phyloP scores from a whole-genome alignment of 805 yeast genomes.

The Myxozyma kluyveri region DNA sequence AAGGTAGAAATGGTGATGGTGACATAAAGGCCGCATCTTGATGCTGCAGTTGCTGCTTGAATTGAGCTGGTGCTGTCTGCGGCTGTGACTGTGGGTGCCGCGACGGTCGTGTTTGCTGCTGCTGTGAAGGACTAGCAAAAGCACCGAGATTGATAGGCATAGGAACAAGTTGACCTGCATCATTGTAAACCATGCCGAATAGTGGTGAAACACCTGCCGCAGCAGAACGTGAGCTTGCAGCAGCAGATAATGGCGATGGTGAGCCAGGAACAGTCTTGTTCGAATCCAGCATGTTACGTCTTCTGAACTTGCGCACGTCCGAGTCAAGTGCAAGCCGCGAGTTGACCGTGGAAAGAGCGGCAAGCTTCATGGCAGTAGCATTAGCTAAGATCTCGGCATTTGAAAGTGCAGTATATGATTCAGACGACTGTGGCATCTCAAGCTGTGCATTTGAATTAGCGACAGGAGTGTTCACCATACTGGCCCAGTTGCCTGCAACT shows the following conservation, averaged over 20 bases:
- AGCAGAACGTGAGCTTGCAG: slow-evolving; percentile 2
- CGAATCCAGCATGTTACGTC: slow-evolving; percentile 13
- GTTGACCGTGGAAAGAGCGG: slow-evolving; percentile 65
- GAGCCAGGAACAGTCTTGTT: slow-evolving; percentile 1
- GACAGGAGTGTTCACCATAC: slow-evolving; percentile 35
- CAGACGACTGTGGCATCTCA: background rate
- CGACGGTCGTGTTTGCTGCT: background rate
- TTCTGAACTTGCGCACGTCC: slow-evolving; percentile 36
- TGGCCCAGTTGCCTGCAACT: slow-evolving; percentile 34
- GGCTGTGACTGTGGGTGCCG: background rate
- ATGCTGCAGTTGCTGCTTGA: slow-evolving; percentile 1
- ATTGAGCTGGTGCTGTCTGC: background rate
- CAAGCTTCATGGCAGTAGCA: slow-evolving; percentile 54
- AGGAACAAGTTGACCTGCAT: slow-evolving; percentile 2
- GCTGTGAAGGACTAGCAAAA: background rate
- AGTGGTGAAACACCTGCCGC: slow-evolving; percentile 1
- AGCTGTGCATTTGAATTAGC: background rate
- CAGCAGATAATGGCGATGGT: slow-evolving; percentile 1
- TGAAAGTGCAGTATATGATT: slow-evolving; percentile 22
- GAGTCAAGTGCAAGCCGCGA: slow-evolving; percentile 48
- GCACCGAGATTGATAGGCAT: background rate
- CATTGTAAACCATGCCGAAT: slow-evolving; percentile 1
- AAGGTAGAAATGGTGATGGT: slow-evolving; percentile 14
- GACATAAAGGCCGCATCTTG: slow-evolving; percentile 6
- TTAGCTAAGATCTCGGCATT: slow-evolving; percentile 35